These are phyloP conservation scores for Fraxinus sp. DNA, from an alignment of 305 asterid genomes.

Conservation along the genomic window DNA sequence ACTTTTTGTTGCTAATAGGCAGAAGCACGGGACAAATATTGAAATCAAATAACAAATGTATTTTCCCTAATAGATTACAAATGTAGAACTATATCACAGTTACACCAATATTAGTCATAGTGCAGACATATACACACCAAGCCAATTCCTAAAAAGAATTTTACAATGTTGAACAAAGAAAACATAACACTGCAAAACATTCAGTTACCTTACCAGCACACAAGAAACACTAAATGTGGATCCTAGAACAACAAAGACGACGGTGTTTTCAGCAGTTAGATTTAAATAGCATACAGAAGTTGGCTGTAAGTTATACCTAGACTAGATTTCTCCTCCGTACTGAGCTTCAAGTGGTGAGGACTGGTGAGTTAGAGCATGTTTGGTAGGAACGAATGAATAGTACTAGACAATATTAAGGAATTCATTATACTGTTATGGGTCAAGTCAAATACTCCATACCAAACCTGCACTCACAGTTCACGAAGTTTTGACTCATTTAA, in stretches of 20 bases:
- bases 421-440: neutral
- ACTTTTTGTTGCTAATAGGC: neutral
- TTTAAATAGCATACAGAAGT: slow-evolving; percentile 1
- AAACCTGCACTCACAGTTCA: neutral
- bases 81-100: neutral
- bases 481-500: neutral
- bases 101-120: neutral
- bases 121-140: neutral
- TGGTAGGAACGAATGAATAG: neutral
- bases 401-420: neutral
- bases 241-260: neutral
- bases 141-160: neutral
- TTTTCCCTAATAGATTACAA: neutral
- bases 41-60: neutral
- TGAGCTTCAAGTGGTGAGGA: neutral
- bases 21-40: neutral
- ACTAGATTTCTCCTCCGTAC: neutral
- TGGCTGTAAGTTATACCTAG: neutral
- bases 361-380: neutral
- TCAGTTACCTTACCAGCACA: neutral
- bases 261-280: slow-evolving; percentile 1
- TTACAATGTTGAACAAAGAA: neutral
- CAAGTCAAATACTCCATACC: neutral
- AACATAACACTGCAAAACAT: neutral
- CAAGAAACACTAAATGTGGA: neutral